Percentiles rank a stretch among this genome's conserved stretches.
phyloP scores from a whole-genome alignment of 1,139 yeast species.

The Citeromyces siamensis region DNA sequence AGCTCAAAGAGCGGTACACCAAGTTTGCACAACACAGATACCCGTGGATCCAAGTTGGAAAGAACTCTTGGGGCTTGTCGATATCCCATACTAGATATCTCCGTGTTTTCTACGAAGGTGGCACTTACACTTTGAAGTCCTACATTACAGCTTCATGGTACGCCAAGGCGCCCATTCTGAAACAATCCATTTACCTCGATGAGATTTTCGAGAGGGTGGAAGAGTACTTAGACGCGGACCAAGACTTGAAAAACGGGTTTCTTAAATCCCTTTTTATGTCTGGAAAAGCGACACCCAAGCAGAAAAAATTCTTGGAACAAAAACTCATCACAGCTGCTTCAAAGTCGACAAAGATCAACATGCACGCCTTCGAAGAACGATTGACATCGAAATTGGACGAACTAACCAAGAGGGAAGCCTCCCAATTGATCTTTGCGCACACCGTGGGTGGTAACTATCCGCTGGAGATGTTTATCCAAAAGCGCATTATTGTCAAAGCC shows the following conservation, averaged over 20 bases:
- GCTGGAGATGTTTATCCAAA: conserved; percentile 14
- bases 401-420: conserved; percentile 25
- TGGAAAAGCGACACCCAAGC: conserved; percentile 16
- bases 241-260: conserved; percentile 8
- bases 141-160: conserved; percentile 9
- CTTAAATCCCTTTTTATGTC: conserved; percentile 8
- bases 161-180: conserved; percentile 9
- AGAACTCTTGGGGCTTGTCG: conserved; percentile 13
- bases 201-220: conserved; percentile 14
- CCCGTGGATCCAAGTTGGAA: conserved; percentile 12
- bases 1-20: neutral
- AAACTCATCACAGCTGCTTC: conserved; percentile 11
- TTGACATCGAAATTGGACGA: conserved; percentile 15
- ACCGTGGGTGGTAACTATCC: conserved; percentile 15
- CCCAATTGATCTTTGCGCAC: conserved; percentile 32
- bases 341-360: conserved; percentile 10
- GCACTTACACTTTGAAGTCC: neutral
- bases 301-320: conserved; percentile 11
- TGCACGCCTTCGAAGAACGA: conserved; percentile 9
- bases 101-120: conserved; percentile 9
- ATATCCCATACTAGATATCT: conserved; percentile 9
- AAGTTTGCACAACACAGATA: conserved; percentile 4
- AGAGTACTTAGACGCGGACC: conserved; percentile 12
- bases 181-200: conserved; percentile 11
- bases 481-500: conserved; percentile 10